Evolutionary conservation across 805 yeast species (phyloP).

Genomic region (Lipomyces yamadae): DNA sequence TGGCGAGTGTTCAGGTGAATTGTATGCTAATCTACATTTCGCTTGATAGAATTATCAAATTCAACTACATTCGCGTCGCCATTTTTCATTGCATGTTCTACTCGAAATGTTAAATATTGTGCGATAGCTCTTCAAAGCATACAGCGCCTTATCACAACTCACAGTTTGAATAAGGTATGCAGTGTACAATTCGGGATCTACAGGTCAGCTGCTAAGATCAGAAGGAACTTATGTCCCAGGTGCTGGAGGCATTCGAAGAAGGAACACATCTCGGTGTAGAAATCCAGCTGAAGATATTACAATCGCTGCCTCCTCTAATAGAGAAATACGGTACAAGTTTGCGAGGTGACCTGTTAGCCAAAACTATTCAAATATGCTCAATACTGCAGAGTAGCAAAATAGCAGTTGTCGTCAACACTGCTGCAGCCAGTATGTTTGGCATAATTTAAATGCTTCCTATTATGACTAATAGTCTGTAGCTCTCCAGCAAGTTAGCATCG

Average conservation of each 20-base stretch:
- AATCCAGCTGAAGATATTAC: slow-evolving; percentile 83
- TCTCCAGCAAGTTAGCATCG: slow-evolving; percentile 78
- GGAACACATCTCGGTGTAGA: slow-evolving; percentile 79
- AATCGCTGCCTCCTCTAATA: slow-evolving; percentile 75
- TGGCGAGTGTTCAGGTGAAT: background rate
- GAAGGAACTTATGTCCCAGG: slow-evolving; percentile 47
- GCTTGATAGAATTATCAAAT: slow-evolving; percentile 47
- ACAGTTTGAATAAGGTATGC: slow-evolving; percentile 57
- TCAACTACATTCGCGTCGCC: slow-evolving; percentile 67
- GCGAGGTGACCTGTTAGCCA: slow-evolving; percentile 59
- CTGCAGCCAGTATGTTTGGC: slow-evolving; percentile 64
- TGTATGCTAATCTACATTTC: background rate
- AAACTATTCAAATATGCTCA: slow-evolving; percentile 70
- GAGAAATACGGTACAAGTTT: slow-evolving; percentile 64
- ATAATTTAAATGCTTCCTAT: background rate
- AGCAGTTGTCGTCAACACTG: slow-evolving; percentile 83
- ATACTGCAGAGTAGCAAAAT: slow-evolving; percentile 71
- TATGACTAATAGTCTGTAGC: slow-evolving; percentile 45
- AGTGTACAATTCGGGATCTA: slow-evolving; percentile 38
- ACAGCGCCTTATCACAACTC: slow-evolving; percentile 61
- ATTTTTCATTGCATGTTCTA: slow-evolving; percentile 69
- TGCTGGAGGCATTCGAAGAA: slow-evolving; percentile 71
- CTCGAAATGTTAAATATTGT: slow-evolving; percentile 75
- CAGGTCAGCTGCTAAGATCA: slow-evolving; percentile 6
- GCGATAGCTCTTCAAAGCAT: slow-evolving; percentile 74